Base-by-base conservation (phyloP, 192 early-diverging fungal species). In the Glomus cerebriforme region DNA sequence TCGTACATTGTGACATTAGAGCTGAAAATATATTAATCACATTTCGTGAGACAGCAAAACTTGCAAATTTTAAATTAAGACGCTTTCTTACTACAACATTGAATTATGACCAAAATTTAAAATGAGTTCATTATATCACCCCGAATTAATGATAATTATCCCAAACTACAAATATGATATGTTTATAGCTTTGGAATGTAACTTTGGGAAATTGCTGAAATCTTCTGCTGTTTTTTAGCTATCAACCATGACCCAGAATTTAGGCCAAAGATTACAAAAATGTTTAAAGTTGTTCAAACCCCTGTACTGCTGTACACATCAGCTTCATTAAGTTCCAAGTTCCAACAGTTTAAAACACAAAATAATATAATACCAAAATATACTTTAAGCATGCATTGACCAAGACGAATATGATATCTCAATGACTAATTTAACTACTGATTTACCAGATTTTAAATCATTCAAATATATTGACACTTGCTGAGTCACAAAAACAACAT, bases 1-100 rank as follows among this genome's bases (percentile, higher is more conserved):
- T 66, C 19, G 29, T 77, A 1, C 75, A 77, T 47, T 63, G 45
- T 66, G 75, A 77, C 13, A 47, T 77, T 35, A 63, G 75, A 29
- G 65, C 63, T n/a, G n/a, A n/a, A n/a, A n/a, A n/a, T n/a, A n/a
- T n/a, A n/a, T n/a, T n/a, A n/a, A n/a, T n/a, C n/a, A n/a, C n/a
- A n/a, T n/a, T n/a, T n/a, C n/a, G n/a, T n/a, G n/a, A n/a, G n/a
- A n/a, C n/a, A n/a, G n/a, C n/a, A n/a, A n/a, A n/a, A n/a, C n/a
- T n/a, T n/a, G n/a, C n/a, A n/a, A n/a, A n/a, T n/a, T n/a, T n/a
- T 29, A 22, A 77, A n/a, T 58, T 2, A 43, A 37, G 31, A 54
- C 63, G 64, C 2, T 5, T 7, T 26, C 1, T 26, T 9, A 13
- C 5, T 22, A 4, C n/a, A 7, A 66, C 75, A 1, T 9, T 9